Evolutionary conservation across 306 rosid genomes (phyloP), one percentile per base, ranked within the genome.

Genomic region (Sophora flavescens): DNA sequence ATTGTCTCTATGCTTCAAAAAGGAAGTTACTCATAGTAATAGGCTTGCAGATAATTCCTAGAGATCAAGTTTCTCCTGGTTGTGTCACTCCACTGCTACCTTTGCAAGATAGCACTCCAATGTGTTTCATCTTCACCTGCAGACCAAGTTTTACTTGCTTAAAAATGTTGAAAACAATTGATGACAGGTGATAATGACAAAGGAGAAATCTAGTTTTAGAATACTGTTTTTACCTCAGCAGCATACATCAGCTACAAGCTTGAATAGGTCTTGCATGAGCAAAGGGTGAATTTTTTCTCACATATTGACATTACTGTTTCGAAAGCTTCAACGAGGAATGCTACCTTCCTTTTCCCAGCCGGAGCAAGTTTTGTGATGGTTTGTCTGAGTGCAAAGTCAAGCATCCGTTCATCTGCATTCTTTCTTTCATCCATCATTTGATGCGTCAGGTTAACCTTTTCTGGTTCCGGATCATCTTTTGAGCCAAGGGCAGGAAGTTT

Each of bases 251-350:
- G 84, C 82, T 92, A 75, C 92, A 90, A 63, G 97, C 88, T 82
- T 94, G 97, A 63, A 92, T 76, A 63, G 77, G 86, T 75, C 83
- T 90, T 57, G 83, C 68, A 38, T 76, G 87, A 45, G 68, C 51
- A 64, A 87, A 86, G 68, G 78, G 74, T 64, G 86, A 73, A 38
- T 91, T 70, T 35, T 80, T 38, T 75, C 71, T 81, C 2, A 7
- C 8, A 64, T 33, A 58, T 68, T 28, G 97, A 86, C 89, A 76
- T 80, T 75, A 95, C 96, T 2, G 87, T 63, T 83, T 95, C 97
- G 22, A 90, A 92, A 62, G 98, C 98, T 90, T 87, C 97, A 53
- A 95, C 93, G 6, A 95, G 97, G 64, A 95, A 83, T 5, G 96
- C 89, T 61, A 92, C 98, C 82, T 89, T 92, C 86, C 77, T 92